Percentiles rank a stretch among this genome's conserved stretches.
phyloP scores from a whole-genome alignment of 768 basidiomycete species.

The Kwoniella pini region DNA sequence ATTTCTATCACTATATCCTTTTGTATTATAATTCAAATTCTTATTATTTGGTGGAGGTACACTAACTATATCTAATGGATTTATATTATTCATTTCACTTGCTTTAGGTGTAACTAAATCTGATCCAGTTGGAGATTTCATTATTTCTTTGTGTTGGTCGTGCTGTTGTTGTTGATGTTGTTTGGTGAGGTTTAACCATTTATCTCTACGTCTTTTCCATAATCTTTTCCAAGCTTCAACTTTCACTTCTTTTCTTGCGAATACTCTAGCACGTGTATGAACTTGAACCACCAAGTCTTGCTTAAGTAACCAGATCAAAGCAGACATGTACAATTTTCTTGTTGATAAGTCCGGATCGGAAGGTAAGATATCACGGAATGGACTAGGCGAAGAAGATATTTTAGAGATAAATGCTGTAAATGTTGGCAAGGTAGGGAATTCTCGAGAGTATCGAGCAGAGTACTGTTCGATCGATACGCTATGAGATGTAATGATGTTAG shows the following conservation, averaged over 20 bases:
- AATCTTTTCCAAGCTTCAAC: conserved; percentile 59
- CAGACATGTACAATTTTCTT: conserved; percentile 72
- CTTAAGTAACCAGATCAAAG: conserved; percentile 88
- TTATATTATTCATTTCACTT: background rate
- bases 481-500: background rate
- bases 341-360: conserved; percentile 23
- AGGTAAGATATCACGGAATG: conserved; percentile 77
- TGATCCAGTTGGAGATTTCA: conserved; percentile 11
- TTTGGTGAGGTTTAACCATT: conserved; percentile 31
- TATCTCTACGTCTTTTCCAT: conserved; percentile 44
- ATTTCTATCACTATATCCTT: conserved; percentile 3
- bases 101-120: conserved; percentile 34
- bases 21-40: background rate
- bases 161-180: background rate
- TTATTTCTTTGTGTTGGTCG: background rate
- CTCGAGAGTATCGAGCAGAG: conserved; percentile 14
- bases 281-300: conserved; percentile 80
- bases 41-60: conserved; percentile 22
- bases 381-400: conserved; percentile 66
- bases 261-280: conserved; percentile 80
- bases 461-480: conserved; percentile 60
- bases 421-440: conserved; percentile 31
- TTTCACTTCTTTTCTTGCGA: conserved; percentile 77
- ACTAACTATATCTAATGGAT: conserved; percentile 23
- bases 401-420: conserved; percentile 66